These are phyloP conservation scores for Alternaria sp. DNA, from an alignment of 2,329 filamentous ascomycete genomes.

Conservation along the genomic window DNA sequence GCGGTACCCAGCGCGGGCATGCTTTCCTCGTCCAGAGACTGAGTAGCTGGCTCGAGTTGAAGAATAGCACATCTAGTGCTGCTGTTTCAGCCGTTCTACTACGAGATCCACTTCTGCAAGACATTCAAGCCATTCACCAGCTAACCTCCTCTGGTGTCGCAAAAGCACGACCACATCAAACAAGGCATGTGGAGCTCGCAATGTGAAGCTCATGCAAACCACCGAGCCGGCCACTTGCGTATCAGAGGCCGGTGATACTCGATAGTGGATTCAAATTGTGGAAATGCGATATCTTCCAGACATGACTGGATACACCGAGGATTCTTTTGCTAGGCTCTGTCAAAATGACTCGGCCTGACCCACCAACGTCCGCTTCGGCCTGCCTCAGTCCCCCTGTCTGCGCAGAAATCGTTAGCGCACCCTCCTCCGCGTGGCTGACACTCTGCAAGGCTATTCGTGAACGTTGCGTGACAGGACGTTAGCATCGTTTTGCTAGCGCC, in stretches of 20 bases:
- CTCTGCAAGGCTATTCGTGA: slow-evolving; percentile 31
- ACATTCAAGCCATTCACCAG: slow-evolving; percentile 20
- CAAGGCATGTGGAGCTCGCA: slow-evolving; percentile 31
- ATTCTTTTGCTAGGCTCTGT: slow-evolving; percentile 33
- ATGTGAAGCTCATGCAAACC: slow-evolving; percentile 30
- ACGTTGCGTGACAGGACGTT: slow-evolving; percentile 33
- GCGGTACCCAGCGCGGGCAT: slow-evolving; percentile 13
- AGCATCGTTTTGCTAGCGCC: slow-evolving; percentile 24
- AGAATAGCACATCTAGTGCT: slow-evolving; percentile 20
- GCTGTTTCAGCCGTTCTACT: slow-evolving; percentile 30
- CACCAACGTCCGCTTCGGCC: slow-evolving; percentile 46
- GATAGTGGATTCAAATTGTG: slow-evolving; percentile 21
- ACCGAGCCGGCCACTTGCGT: slow-evolving; percentile 24
- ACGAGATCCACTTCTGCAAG: slow-evolving; percentile 31
- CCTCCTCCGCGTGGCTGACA: slow-evolving; percentile 33
- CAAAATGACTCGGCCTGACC: slow-evolving; percentile 30
- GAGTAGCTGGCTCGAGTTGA: slow-evolving; percentile 11
- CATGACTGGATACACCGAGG: slow-evolving; percentile 25
- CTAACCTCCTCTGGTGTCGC: slow-evolving; percentile 21
- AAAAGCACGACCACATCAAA: slow-evolving; percentile 29
- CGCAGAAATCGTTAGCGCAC: slow-evolving; percentile 29
- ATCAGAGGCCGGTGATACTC: slow-evolving; percentile 20
- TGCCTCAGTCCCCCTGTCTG: slow-evolving; percentile 34
- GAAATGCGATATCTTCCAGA: slow-evolving; percentile 27
- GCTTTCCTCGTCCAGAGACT: slow-evolving; percentile 2